Base-by-base conservation (phyloP, 2,329 filamentous ascomycete species). In the Fusarium sp. region DNA sequence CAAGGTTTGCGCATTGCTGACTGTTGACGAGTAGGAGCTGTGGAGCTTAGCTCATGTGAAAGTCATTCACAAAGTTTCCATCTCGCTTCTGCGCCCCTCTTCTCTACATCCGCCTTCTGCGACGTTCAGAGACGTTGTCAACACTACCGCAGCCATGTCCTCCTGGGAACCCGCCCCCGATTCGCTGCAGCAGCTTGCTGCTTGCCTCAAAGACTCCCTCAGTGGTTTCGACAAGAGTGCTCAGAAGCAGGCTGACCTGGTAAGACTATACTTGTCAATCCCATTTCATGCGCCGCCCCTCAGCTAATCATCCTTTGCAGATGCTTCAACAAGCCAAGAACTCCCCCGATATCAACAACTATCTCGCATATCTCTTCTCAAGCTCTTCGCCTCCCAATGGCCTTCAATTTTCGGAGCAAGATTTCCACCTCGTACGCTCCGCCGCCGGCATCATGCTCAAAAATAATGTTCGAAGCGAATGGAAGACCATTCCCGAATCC, bases 261-360 rank as follows among this genome's bases (percentile, higher is more conserved):
- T 97, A 81, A 86, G 92, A 71, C 54, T 33, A 33, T 45, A 39
- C 59, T 38, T 55, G 27, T 7, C 54, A 39, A 67, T 72, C 65
- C 52, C 63, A 70, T 48, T 58, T 39, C 54, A 51, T 64, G 71
- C 68, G 59, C 56, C 51, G 56, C 51, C 49, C 55, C 18, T 38
- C 27, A 66, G 56, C 76, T 79, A 70, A 79, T 74, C 66, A 49
- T 56, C 18, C 54, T 63, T 54, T 69, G 58, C 77, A 98, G 96
- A 97, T 98, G 94, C 93, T 99, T 77, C 87, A 90, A 74, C 93
- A 97, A 84, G 96, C 95, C 69, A 97, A 94, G 81, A 85, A 87
- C 58, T 96, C 93, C 16, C 95, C 95, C 54, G 95, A 98, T 81
- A 93, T 98, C 86, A 95, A 97, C 86, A 98, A 98, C 84, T 99